phyloP scores from a whole-genome alignment of 2,329 filamentous ascomycete species.

The Tolypocladium album region DNA sequence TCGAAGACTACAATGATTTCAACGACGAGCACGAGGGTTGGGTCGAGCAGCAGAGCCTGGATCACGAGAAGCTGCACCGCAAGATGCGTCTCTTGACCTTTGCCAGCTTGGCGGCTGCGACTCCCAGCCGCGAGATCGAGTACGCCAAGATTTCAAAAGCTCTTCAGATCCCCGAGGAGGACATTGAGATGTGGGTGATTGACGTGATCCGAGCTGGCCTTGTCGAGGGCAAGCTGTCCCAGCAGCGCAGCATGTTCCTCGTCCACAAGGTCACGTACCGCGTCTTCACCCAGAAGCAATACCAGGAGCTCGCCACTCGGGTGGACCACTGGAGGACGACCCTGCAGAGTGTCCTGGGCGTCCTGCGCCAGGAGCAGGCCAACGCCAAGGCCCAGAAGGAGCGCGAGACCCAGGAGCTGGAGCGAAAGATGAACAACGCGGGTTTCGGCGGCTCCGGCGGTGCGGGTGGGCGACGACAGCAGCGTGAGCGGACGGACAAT shows the following conservation, averaged over 20 bases:
- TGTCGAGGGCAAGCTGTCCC: slow-evolving; percentile 91
- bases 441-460: slow-evolving; percentile 23
- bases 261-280: slow-evolving; percentile 95
- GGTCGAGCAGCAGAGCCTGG: slow-evolving; percentile 63
- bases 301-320: slow-evolving; percentile 84
- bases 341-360: slow-evolving; percentile 64
- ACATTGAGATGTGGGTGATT: slow-evolving; percentile 98
- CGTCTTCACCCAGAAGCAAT: slow-evolving; percentile 96
- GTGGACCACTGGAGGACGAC: slow-evolving; percentile 87
- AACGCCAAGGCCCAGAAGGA: slow-evolving; percentile 69
- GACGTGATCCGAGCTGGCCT: slow-evolving; percentile 93
- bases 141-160: slow-evolving; percentile 78
- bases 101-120: slow-evolving; percentile 75
- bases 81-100: slow-evolving; percentile 97
- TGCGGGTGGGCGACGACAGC: slow-evolving; percentile 20
- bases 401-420: slow-evolving; percentile 61
- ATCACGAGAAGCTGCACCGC: slow-evolving; percentile 67
- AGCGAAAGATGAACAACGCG: slow-evolving; percentile 49
- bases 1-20: slow-evolving; percentile 95
- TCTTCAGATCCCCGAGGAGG: slow-evolving; percentile 68
- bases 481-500: slow-evolving; percentile 41
- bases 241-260: slow-evolving; percentile 85
- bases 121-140: slow-evolving; percentile 75
- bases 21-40: slow-evolving; percentile 82
- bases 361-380: slow-evolving; percentile 71